phyloP scores from a whole-genome alignment of 768 basidiomycete species.

The Tricholoma terreum region DNA sequence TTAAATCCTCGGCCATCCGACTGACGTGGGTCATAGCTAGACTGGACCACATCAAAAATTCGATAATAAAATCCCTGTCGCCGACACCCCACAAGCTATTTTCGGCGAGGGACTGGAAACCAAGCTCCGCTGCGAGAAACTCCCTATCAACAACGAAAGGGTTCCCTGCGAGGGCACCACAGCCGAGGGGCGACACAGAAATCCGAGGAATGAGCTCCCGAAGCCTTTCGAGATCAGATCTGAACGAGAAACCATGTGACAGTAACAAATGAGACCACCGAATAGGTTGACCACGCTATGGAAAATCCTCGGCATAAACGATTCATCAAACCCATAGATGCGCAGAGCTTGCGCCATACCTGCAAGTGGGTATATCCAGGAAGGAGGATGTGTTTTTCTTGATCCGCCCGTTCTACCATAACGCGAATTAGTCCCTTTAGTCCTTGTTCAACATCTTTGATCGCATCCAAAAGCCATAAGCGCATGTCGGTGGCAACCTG shows the following conservation, averaged over 20 bases:
- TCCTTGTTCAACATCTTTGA: conserved; percentile 58
- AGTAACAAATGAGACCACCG: conserved; percentile 97
- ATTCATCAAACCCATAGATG: background rate
- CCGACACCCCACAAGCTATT: conserved; percentile 97
- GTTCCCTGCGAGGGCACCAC: conserved; percentile 94
- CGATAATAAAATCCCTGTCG: conserved; percentile 95
- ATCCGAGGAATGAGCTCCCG: conserved; percentile 83
- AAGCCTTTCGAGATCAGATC: conserved; percentile 84
- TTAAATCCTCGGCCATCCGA: conserved; percentile 92
- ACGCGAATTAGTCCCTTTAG: conserved; percentile 81
- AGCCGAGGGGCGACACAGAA: conserved; percentile 91
- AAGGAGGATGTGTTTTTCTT: conserved; percentile 85
- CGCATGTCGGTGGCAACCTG: conserved; percentile 99
- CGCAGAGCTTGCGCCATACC: conserved; percentile 40
- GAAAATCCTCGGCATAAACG: background rate
- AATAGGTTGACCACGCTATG: conserved; percentile 95
- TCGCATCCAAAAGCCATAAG: conserved; percentile 87
- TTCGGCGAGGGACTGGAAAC: conserved; percentile 84
- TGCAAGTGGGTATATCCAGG: conserved; percentile 99
- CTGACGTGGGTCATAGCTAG: conserved; percentile 92
- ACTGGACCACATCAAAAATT: conserved; percentile 96
- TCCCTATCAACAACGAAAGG: conserved; percentile 93
- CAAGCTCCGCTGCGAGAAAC: conserved; percentile 86
- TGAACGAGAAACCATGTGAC: conserved; percentile 92
- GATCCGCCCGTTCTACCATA: conserved; percentile 89